Evolutionary conservation across 306 rosid species (phyloP).

Genomic region (Quercus aquifolioides): DNA sequence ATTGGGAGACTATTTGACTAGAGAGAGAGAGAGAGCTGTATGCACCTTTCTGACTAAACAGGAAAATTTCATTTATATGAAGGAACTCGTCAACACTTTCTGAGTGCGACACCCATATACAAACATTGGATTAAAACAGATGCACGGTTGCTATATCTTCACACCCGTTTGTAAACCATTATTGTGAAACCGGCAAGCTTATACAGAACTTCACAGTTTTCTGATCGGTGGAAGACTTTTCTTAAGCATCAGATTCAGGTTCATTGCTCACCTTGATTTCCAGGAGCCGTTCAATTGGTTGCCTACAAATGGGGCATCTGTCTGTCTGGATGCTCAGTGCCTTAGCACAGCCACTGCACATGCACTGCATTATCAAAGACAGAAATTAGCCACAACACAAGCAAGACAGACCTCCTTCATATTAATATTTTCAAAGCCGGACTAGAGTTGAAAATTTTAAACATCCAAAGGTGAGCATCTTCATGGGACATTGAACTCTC

Average conservation of each 20-base stretch:
- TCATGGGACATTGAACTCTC: no score
- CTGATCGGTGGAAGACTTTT: neutral
- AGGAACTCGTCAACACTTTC: neutral
- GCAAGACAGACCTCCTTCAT: no score
- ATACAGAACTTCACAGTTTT: neutral
- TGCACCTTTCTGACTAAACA: neutral
- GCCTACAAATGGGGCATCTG: conserved; percentile 48
- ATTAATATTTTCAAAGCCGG: no score
- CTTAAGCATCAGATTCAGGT: conserved; percentile 10
- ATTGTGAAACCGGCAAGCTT: neutral
- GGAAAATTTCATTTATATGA: neutral
- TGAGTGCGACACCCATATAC: neutral
- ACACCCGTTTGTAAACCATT: neutral
- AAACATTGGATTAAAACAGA: neutral
- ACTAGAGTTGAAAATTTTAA: no score
- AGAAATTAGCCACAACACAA: conserved; percentile 9
- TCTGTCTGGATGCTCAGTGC: conserved; percentile 39
- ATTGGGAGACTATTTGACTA: neutral
- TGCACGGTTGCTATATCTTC: neutral
- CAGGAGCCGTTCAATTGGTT: conserved; percentile 41
- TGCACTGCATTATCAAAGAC: conserved; percentile 34
- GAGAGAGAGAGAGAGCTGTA: neutral
- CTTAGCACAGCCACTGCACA: conserved; percentile 55
- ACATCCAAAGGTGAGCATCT: no score
- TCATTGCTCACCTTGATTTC: conserved; percentile 39